phyloP scores from a whole-genome alignment of 345 rosid genomes.

The Brassica rapa region DNA sequence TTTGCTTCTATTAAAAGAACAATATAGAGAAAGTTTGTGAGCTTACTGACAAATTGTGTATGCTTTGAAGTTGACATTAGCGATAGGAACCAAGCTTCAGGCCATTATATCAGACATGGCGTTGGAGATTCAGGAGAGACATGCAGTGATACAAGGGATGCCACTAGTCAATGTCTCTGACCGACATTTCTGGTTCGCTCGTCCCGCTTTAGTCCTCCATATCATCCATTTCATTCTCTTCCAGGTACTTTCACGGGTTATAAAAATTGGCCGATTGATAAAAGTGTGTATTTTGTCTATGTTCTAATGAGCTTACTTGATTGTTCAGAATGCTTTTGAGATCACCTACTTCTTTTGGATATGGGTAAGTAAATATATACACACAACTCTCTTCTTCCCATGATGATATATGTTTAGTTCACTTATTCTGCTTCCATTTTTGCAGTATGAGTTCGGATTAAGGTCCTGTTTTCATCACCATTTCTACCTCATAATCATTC shows the following conservation, averaged over 20 bases:
- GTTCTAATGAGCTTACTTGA: slow-evolving; percentile 23
- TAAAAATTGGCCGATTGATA: not conserved
- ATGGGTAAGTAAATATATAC: slow-evolving; percentile 55
- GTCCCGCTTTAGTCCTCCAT: slow-evolving; percentile 75
- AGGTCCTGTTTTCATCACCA: slow-evolving; percentile 76
- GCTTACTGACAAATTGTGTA: not conserved
- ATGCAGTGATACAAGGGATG: slow-evolving; percentile 92
- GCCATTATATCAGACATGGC: slow-evolving; percentile 86
- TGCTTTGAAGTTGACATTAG: slow-evolving; percentile 63
- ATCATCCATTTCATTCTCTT: slow-evolving; percentile 89
- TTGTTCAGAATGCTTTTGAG: slow-evolving; percentile 88
- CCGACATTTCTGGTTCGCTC: slow-evolving; percentile 76
- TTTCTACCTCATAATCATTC: slow-evolving; percentile 41
- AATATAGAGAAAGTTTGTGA: not conserved
- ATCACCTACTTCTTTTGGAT: slow-evolving; percentile 94
- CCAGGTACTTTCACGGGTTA: slow-evolving; percentile 53
- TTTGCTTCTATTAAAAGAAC: not conserved
- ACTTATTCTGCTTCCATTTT: slow-evolving; percentile 11
- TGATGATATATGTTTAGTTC: not conserved
- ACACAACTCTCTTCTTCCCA: not conserved
- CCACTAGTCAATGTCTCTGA: slow-evolving; percentile 92
- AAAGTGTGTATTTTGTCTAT: not conserved
- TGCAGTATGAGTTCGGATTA: slow-evolving; percentile 93
- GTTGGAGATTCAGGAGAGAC: slow-evolving; percentile 82
- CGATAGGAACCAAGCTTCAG: slow-evolving; percentile 93